Evolutionary conservation across 2,329 filamentous ascomycete species (phyloP).

Genomic region (Ceratocystis diversiconidia): DNA sequence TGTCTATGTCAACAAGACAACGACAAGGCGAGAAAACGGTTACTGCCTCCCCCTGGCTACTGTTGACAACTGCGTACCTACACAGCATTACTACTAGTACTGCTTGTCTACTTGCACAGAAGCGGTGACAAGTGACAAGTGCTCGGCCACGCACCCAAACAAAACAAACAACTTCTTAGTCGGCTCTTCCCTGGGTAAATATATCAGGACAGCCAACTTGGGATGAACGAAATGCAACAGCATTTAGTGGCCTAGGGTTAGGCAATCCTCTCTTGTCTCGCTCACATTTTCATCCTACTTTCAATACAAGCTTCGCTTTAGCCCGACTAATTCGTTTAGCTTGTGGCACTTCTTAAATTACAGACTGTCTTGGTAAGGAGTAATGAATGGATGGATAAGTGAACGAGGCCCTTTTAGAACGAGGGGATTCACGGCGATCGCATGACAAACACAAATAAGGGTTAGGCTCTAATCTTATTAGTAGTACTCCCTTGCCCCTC

Average conservation of each 20-base stretch:
- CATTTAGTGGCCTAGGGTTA: not conserved
- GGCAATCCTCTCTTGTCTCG: too few relatives aligned
- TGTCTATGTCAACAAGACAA: not conserved
- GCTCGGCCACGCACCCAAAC: not conserved
- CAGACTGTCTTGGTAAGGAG: not conserved
- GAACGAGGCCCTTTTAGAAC: not conserved
- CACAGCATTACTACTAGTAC: too few relatives aligned
- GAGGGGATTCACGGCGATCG: not conserved
- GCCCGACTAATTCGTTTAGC: not conserved
- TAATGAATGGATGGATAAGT: too few relatives aligned
- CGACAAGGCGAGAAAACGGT: not conserved
- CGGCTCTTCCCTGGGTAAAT: slow-evolving; percentile 4
- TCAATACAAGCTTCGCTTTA: not conserved
- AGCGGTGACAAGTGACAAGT: not conserved
- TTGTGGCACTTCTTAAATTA: not conserved
- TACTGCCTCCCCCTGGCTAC: not conserved
- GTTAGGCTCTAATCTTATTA: not conserved
- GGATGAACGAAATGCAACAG: not conserved
- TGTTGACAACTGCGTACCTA: not conserved
- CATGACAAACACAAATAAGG: not conserved
- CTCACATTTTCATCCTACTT: not conserved
- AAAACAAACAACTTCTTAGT: not conserved
- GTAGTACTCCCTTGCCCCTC: not conserved
- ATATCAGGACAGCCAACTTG: not conserved
- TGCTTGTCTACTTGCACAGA: not conserved